These are phyloP conservation scores for Teratosphaeria pseudoeucalypti DNA, from an alignment of 2,329 filamentous ascomycete genomes.

Conservation along the genomic window DNA sequence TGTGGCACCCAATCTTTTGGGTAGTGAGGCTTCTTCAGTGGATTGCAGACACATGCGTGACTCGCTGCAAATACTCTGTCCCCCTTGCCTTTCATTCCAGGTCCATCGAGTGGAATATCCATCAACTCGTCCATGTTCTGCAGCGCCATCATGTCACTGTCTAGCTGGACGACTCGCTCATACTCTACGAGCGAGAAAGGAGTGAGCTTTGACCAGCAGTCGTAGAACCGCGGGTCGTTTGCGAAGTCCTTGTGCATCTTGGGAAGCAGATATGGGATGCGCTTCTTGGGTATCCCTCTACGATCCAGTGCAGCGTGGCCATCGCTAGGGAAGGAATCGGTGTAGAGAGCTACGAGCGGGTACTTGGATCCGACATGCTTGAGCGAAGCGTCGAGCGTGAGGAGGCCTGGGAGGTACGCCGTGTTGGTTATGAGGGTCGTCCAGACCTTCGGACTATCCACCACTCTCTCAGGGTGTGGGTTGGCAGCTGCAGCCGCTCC, in stretches of 20 bases:
- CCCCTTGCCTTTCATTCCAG: conserved; percentile 43
- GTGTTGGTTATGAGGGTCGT: conserved; percentile 79
- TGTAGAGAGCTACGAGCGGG: conserved; percentile 74
- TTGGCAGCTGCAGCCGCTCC: conserved; percentile 4
- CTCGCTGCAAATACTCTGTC: conserved; percentile 67
- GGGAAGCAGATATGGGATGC: conserved; percentile 63
- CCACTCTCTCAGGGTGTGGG: conserved; percentile 19
- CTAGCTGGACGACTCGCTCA: conserved; percentile 69
- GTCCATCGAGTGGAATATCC: conserved; percentile 61
- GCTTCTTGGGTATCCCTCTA: conserved; percentile 59
- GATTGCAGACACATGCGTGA: conserved; percentile 82
- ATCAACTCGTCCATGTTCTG: conserved; percentile 89
- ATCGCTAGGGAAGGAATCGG: conserved; percentile 58
- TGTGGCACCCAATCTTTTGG: conserved; percentile 57
- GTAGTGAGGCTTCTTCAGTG: conserved; percentile 67
- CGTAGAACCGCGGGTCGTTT: conserved; percentile 74
- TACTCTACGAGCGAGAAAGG: conserved; percentile 70
- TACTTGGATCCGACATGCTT: conserved; percentile 56
- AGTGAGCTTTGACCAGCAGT: conserved; percentile 81
- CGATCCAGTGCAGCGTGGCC: conserved; percentile 59
- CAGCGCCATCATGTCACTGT: conserved; percentile 77
- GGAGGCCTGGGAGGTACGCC: conserved; percentile 68
- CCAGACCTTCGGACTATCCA: conserved; percentile 54
- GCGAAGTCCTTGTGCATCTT: conserved; percentile 55
- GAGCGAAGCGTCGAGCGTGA: conserved; percentile 71